These are phyloP conservation scores for Stevia rebaudiana DNA, from an alignment of 140 eudicot genomes.

Conservation along the genomic window DNA sequence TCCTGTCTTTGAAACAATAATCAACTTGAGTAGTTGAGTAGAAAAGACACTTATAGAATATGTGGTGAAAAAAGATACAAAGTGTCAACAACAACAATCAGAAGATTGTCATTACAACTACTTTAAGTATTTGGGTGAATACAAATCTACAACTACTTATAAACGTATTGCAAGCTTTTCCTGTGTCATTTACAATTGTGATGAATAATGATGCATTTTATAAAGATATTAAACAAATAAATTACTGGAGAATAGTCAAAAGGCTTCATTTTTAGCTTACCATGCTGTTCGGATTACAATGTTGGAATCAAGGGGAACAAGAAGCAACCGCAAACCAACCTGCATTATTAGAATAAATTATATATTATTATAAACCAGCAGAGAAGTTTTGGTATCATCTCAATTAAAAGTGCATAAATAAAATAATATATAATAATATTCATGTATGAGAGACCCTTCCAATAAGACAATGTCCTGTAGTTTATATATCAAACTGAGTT, in stretches of 20 bases:
- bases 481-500: neutral
- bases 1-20: neutral
- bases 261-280: constrained; percentile 33
- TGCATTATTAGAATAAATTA: constrained; percentile 27
- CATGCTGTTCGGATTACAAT: constrained; percentile 86
- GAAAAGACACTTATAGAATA: neutral
- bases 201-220: neutral
- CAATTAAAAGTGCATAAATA: neutral
- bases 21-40: neutral
- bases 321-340: constrained; percentile 83
- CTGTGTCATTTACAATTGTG: neutral
- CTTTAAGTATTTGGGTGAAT: neutral
- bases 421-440: too few species aligned
- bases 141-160: neutral
- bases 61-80: neutral
- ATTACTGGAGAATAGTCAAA: constrained; percentile 12
- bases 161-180: neutral
- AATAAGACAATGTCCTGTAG: too few species aligned
- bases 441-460: too few species aligned
- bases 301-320: constrained; percentile 71
- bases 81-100: constrained; percentile 1
- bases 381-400: neutral
- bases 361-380: neutral
- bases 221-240: neutral
- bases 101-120: neutral